Conservation (phyloP, 2,329 filamentous ascomycete species). For the Mariannaea elegans region DNA sequence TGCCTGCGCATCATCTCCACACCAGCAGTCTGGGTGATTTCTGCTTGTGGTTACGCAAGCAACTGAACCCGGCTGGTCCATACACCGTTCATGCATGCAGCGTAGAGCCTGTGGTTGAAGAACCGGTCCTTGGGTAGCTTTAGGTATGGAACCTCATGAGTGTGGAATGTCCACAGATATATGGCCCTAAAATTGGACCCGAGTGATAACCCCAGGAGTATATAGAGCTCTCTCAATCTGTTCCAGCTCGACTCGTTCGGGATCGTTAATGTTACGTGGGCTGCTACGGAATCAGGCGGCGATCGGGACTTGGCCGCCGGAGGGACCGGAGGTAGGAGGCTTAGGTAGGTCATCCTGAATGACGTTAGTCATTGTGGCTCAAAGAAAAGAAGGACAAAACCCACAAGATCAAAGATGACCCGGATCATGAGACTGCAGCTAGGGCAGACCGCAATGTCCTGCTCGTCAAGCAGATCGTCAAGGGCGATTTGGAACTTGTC, state of each 20-base stretch:
- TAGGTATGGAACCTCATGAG: too few species aligned
- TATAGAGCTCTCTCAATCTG: too few species aligned
- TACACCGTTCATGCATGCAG: too few species aligned
- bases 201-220: too few species aligned
- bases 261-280: not conserved
- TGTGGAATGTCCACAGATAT: not conserved
- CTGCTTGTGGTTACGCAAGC: too few species aligned
- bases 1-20: too few species aligned
- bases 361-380: not conserved
- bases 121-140: too few species aligned
- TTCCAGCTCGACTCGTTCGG: not conserved
- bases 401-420: slow-evolving; percentile 88
- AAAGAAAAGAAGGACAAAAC: slow-evolving; percentile 40
- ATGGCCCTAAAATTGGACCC: too few species aligned
- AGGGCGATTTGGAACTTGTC: slow-evolving; percentile 94
- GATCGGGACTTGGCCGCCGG: slow-evolving; percentile 49
- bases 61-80: too few species aligned
- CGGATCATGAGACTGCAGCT: slow-evolving; percentile 97
- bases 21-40: too few species aligned
- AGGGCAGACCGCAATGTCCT: slow-evolving; percentile 96
- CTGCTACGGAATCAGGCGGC: slow-evolving; percentile 45
- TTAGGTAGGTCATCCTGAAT: slow-evolving; percentile 56
- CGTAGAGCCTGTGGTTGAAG: too few species aligned
- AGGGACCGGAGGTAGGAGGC: slow-evolving; percentile 44
- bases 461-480: slow-evolving; percentile 83